A percentile compares a stretch with the other conserved stretches of the same genome.
Evolutionary conservation across 1,284 basidiomycete species (phyloP).

Genomic region (Pholiota adiposa): DNA sequence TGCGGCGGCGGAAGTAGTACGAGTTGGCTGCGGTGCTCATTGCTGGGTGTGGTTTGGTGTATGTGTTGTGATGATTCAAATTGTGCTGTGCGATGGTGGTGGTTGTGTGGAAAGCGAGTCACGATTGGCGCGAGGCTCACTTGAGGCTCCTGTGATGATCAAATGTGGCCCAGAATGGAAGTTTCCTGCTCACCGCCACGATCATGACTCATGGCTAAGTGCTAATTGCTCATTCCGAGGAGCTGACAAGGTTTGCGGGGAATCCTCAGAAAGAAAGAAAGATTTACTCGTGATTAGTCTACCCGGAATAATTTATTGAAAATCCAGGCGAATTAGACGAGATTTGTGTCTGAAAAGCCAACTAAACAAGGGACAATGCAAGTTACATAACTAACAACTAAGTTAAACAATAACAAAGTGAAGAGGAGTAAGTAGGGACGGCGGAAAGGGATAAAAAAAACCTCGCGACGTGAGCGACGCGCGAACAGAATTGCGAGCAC

Average conservation of each 20-base stretch:
- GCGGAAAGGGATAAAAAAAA: too few species aligned
- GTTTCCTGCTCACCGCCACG: background rate
- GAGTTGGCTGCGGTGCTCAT: conserved; percentile 51
- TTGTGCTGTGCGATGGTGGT: conserved; percentile 1
- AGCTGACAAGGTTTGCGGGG: background rate
- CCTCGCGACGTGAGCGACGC: too few species aligned
- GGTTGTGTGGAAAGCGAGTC: conserved; percentile 10
- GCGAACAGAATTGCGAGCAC: too few species aligned
- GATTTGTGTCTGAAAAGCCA: too few species aligned
- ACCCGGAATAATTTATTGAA: background rate
- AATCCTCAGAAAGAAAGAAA: background rate
- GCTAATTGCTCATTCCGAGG: background rate
- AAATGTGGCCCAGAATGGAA: conserved; percentile 9
- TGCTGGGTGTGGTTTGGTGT: conserved; percentile 11
- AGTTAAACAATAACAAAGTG: too few species aligned
- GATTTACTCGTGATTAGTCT: background rate
- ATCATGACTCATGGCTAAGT: conserved; percentile 6
- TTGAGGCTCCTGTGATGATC: conserved; percentile 17
- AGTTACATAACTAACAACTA: too few species aligned
- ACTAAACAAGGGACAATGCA: too few species aligned
- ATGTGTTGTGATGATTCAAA: background rate
- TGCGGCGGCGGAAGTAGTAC: conserved; percentile 69
- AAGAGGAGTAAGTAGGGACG: too few species aligned
- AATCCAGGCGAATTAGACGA: background rate
- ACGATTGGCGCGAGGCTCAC: conserved; percentile 14